Base-by-base conservation (phyloP, 257 asterid genomes). In the Solanum tarapatanum region DNA sequence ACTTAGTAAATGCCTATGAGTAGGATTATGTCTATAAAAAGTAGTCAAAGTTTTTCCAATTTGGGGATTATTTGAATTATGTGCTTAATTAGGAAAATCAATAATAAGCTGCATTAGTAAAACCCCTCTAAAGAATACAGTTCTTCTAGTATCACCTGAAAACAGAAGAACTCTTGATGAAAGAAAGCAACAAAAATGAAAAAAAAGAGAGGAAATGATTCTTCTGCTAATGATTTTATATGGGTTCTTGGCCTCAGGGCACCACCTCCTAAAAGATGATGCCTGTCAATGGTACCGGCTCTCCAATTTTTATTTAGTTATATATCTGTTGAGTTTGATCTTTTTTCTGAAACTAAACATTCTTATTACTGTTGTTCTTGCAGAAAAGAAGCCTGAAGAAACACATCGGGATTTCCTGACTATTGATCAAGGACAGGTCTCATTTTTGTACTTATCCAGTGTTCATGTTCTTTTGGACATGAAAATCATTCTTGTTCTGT, bases 351-450 rank as follows among this genome's bases (percentile, higher is more conserved):
- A 43, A 43, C 2, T 0, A 43, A 43, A 12, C 6, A 43, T 43
- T 43, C 51, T 43, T 43, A 43, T 43, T 43, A 43, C 16, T 3
- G 5, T 41, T 41, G 48, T 43, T 43, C 16, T 43, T 4, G 51
- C 51, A 43, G 51, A 43, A 43, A 43, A 43, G 51, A 12, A 43
- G 16, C 51, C 51, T 43, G 51, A 43, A 43, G 6, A 12, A 43
- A 43, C 51, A 43, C 51, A 43, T 43, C 51, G 51, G 51, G 51
- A 43, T 43, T 11, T 43, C 51, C 51, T 43, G 6, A 43, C 19
- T 12, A 64, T 87, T 19, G 68, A 77, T 58, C 68, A 39, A 24
- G 88, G 88, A 80, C 69, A 87, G 86, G 88, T 77, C 26, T 87
- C 79, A 75, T 76, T 87, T 64, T 77, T 30, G 55, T 51, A 32